A percentile compares a stretch with the other conserved stretches of the same genome.
phyloP scores from a whole-genome alignment of 2,329 filamentous ascomycete genomes.

The Coleophoma crateriformis region DNA sequence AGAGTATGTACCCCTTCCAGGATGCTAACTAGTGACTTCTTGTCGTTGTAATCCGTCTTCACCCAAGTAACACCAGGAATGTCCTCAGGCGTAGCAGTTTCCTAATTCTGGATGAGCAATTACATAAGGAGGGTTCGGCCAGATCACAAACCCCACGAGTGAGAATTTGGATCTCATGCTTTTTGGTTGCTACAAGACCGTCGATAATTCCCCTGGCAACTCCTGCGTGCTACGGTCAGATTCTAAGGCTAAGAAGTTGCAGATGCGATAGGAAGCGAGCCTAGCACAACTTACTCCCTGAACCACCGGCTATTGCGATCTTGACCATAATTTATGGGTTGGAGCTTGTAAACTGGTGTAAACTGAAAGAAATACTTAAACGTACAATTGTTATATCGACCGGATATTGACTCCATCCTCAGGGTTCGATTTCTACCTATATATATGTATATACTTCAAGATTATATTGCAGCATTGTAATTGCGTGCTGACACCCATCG shows the following conservation, averaged over 20 bases:
- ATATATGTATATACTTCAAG: not conserved
- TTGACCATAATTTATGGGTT: conserved; percentile 32
- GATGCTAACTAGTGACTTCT: conserved; percentile 24
- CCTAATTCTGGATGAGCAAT: conserved; percentile 14
- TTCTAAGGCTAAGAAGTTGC: conserved; percentile 1
- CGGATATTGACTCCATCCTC: not conserved
- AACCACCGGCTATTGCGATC: conserved; percentile 37
- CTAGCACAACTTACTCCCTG: conserved; percentile 30
- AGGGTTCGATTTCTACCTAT: not conserved
- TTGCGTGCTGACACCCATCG: not conserved
- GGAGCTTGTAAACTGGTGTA: not conserved
- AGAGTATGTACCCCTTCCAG: conserved; percentile 43
- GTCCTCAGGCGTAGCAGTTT: conserved; percentile 9
- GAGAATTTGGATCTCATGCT: conserved; percentile 47
- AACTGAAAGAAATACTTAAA: not conserved
- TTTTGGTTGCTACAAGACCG: conserved; percentile 37
- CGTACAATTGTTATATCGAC: not conserved
- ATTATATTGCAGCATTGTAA: not conserved
- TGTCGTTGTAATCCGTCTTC: conserved; percentile 37
- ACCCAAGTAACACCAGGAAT: conserved; percentile 31
- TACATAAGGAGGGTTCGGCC: not conserved
- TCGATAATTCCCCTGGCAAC: conserved; percentile 48
- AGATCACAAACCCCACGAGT: conserved; percentile 5
- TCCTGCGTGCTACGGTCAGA: conserved; percentile 29
- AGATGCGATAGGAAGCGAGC: not conserved